Evolutionary conservation across 1,284 basidiomycete species (phyloP).

Genomic region (Papiliotrema flavescens): DNA sequence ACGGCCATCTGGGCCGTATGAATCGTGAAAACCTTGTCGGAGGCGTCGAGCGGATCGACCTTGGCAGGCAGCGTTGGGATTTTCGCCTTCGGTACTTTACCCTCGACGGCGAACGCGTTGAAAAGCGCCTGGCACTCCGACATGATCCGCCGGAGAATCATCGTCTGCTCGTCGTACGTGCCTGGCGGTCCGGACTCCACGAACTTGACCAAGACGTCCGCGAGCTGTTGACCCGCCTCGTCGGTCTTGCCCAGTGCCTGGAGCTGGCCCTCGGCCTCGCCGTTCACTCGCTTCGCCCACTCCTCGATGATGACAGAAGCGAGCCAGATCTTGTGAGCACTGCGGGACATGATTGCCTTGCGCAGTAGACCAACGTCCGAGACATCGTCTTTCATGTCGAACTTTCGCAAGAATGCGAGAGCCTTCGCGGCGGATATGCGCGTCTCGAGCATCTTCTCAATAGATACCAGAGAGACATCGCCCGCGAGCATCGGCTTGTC

Average conservation of each 20-base stretch:
- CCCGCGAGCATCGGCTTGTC: conserved; percentile 95
- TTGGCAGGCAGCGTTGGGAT: conserved; percentile 76
- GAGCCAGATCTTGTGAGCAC: conserved; percentile 87
- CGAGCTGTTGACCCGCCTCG: conserved; percentile 63
- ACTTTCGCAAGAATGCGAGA: conserved; percentile 55
- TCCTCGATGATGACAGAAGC: conserved; percentile 82
- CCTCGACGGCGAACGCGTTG: conserved; percentile 75
- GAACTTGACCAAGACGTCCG: conserved; percentile 62
- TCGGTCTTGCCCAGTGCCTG: conserved; percentile 45
- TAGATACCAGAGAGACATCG: conserved; percentile 77
- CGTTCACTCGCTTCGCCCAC: conserved; percentile 61
- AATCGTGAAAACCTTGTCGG: conserved; percentile 70
- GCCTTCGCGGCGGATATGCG: conserved; percentile 77
- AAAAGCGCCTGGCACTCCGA: conserved; percentile 76
- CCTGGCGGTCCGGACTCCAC: conserved; percentile 71
- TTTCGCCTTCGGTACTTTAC: conserved; percentile 73
- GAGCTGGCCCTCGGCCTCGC: conserved; percentile 9
- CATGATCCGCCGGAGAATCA: conserved; percentile 74
- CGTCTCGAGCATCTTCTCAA: conserved; percentile 76
- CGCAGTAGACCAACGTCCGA: conserved; percentile 59
- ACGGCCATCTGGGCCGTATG: conserved; percentile 71
- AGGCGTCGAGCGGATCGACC: conserved; percentile 67
- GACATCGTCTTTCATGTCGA: conserved; percentile 6
- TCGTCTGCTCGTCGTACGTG: conserved; percentile 89
- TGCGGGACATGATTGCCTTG: conserved; percentile 78